Percentiles rank a stretch among this genome's conserved stretches.
phyloP scores from a whole-genome alignment of 2,329 filamentous ascomycete genomes.

The Claviceps sp. region DNA sequence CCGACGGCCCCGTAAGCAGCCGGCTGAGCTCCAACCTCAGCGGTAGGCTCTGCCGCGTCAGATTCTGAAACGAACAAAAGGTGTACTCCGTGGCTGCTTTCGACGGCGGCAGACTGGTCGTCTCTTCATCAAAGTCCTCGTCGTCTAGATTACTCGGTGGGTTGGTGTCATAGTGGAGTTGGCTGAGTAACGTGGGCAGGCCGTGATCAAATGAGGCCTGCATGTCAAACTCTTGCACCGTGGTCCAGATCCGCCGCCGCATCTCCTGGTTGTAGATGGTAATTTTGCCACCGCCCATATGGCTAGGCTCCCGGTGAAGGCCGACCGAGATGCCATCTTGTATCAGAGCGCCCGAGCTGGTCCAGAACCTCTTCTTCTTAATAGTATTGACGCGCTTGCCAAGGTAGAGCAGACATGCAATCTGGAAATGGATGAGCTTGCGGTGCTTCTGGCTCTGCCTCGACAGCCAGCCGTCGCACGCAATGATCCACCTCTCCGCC shows the following conservation, averaged over 20 bases:
- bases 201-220: conserved; percentile 49
- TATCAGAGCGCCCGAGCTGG: conserved; percentile 39
- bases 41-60: conserved; percentile 41
- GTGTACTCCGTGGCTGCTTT: conserved; percentile 41
- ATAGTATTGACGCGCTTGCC: conserved; percentile 49
- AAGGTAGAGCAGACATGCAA: conserved; percentile 45
- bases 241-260: conserved; percentile 47
- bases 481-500: conserved; percentile 42
- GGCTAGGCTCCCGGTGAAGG: conserved; percentile 44
- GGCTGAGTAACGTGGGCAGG: conserved; percentile 42
- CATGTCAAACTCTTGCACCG: conserved; percentile 48
- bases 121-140: conserved; percentile 41
- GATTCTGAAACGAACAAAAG: conserved; percentile 43
- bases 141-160: conserved; percentile 45
- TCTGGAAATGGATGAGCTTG: conserved; percentile 46
- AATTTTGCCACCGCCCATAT: conserved; percentile 39
- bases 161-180: conserved; percentile 41
- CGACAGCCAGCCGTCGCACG: conserved; percentile 39
- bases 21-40: conserved; percentile 44
- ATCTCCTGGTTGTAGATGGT: conserved; percentile 49
- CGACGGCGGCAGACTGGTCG: conserved; percentile 35
- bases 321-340: conserved; percentile 46
- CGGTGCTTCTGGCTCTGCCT: conserved; percentile 49
- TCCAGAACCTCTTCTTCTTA: conserved; percentile 54
- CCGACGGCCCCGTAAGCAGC: conserved; percentile 39